phyloP scores from a whole-genome alignment of 306 rosid genomes.

The Prunus fruticosa region DNA sequence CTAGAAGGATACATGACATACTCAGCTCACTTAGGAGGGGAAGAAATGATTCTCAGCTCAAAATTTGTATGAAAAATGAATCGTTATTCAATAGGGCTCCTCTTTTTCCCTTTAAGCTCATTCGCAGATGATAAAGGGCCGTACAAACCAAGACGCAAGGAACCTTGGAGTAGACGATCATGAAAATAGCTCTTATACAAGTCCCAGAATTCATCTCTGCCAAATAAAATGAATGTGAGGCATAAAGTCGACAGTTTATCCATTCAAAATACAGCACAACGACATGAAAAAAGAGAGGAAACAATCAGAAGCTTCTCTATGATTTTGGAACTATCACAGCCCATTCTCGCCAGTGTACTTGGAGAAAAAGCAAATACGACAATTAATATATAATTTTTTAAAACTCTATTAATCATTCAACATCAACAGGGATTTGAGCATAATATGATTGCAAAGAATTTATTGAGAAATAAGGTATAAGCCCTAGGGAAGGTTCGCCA shows the following conservation, averaged over 20 bases:
- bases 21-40: not conserved
- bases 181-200: slow-evolving; percentile 71
- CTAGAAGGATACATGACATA: not conserved
- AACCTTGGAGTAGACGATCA: slow-evolving; percentile 49
- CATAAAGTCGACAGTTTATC: not conserved
- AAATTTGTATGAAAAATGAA: slow-evolving; percentile 2
- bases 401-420: not conserved
- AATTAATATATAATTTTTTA: not conserved
- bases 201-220: slow-evolving; percentile 94
- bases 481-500: not conserved
- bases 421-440: not conserved
- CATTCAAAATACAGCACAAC: not conserved
- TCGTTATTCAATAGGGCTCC: slow-evolving; percentile 14
- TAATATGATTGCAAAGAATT: not conserved
- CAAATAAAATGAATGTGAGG: slow-evolving; percentile 5
- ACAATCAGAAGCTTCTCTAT: not conserved
- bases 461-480: not conserved
- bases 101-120: slow-evolving; percentile 36
- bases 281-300: not conserved
- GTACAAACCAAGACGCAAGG: slow-evolving; percentile 57
- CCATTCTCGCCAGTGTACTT: not conserved
- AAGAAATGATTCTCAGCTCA: slow-evolving; percentile 1
- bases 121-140: slow-evolving; percentile 47
- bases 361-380: not conserved
- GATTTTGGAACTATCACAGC: not conserved